Conservation (phyloP, 371 early-diverging fungal species). For the Mortierella sp. region DNA sequence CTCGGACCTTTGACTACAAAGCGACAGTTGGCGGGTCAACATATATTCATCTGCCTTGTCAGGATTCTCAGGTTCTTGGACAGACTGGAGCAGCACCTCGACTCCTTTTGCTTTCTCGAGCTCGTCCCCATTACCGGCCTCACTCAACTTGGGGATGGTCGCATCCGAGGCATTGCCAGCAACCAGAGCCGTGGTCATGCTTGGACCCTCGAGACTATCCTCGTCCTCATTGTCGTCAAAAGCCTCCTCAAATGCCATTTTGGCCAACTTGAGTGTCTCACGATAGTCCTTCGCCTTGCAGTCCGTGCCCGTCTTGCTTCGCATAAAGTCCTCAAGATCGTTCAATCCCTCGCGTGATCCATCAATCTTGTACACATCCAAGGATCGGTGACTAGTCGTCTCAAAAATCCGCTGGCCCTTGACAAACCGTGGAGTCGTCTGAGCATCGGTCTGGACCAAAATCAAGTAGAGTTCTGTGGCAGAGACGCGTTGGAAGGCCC, state of each 20-base stretch:
- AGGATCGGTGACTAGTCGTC: conserved; percentile 27
- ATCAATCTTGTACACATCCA: conserved; percentile 39
- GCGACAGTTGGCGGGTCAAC: no score
- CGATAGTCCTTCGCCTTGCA: conserved; percentile 26
- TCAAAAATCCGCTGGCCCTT: conserved; percentile 30
- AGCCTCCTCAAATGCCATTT: conserved; percentile 33
- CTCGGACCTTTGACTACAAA: no score
- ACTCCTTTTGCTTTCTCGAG: background rate
- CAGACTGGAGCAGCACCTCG: background rate
- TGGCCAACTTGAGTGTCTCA: conserved; percentile 29
- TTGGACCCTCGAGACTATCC: background rate
- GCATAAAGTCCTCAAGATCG: conserved; percentile 44
- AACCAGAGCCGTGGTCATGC: background rate
- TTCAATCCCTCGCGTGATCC: conserved; percentile 36
- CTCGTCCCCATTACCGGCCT: background rate
- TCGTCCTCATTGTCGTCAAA: conserved; percentile 1
- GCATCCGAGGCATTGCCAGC: background rate
- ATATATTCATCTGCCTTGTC: background rate
- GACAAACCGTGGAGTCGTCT: conserved; percentile 18
- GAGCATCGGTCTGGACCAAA: conserved; percentile 38
- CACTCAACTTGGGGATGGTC: background rate
- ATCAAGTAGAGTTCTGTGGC: conserved; percentile 31
- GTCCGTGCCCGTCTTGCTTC: conserved; percentile 25
- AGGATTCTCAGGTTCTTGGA: background rate
- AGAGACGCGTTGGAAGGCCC: conserved; percentile 26